phyloP scores from a whole-genome alignment of 129 eudicot genomes.

The Oenanthe sinensis region DNA sequence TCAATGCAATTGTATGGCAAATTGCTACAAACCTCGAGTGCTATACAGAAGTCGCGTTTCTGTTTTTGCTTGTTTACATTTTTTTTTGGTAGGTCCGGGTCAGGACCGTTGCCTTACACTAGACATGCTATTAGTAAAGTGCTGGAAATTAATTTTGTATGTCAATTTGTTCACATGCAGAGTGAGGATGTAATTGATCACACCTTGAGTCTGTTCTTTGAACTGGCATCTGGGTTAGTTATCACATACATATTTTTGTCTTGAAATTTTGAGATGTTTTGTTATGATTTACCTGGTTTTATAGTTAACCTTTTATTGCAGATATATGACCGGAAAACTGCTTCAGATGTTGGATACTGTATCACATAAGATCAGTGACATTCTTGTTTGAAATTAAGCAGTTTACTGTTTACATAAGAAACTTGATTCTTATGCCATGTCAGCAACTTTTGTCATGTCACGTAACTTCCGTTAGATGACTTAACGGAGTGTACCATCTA shows the following conservation, averaged over 20 bases:
- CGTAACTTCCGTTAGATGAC: too few relatives aligned
- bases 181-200: too few relatives aligned
- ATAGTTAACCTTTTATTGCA: slow-evolving; percentile 26
- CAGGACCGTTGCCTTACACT: not conserved
- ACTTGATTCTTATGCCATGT: too few relatives aligned
- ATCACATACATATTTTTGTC: not conserved
- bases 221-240: slow-evolving; percentile 96
- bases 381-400: too few relatives aligned
- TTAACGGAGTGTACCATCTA: too few relatives aligned
- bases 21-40: slow-evolving; percentile 90
- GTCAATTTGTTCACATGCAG: slow-evolving; percentile 22
- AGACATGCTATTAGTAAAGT: not conserved
- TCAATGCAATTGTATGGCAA: slow-evolving; percentile 75
- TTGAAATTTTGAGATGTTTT: not conserved
- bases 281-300: not conserved
- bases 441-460: too few relatives aligned
- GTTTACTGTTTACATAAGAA: too few relatives aligned
- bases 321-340: slow-evolving; percentile 91
- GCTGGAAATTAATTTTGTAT: slow-evolving; percentile 13
- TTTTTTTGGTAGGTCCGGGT: not conserved
- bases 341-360: slow-evolving; percentile 86
- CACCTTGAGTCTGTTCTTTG: slow-evolving; percentile 83
- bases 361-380: too few relatives aligned
- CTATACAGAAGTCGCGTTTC: slow-evolving; percentile 55
- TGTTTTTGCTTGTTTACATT: slow-evolving; percentile 3